phyloP scores from a whole-genome alignment of 179 eudicot genomes.

The Silene vulgaris region DNA sequence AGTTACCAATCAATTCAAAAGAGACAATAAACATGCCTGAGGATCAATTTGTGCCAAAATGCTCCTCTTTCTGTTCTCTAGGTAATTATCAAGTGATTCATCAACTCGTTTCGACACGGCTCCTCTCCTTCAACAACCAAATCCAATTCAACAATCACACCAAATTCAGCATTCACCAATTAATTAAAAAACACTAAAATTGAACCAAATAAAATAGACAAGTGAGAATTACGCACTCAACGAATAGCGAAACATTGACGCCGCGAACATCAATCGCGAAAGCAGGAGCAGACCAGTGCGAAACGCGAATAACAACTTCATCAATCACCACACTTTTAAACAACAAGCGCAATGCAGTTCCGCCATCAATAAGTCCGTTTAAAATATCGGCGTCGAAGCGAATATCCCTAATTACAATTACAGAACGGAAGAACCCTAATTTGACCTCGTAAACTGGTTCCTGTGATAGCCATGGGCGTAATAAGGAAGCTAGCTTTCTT shows the following conservation, averaged over 20 bases:
- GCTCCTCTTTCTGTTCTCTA: slow-evolving; percentile 44
- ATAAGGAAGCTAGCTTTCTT: slow-evolving; percentile 44
- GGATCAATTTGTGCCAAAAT: slow-evolving; percentile 60
- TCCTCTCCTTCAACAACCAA: slow-evolving; percentile 42
- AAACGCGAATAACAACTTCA: slow-evolving; percentile 41
- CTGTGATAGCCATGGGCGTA: slow-evolving; percentile 61
- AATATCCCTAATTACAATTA: slow-evolving; percentile 39
- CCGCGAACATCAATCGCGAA: slow-evolving; percentile 52
- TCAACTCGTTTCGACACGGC: slow-evolving; percentile 22
- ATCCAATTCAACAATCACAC: background rate
- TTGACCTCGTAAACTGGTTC: slow-evolving; percentile 54
- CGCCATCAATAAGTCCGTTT: slow-evolving; percentile 34
- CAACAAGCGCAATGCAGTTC: slow-evolving; percentile 25
- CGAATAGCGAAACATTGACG: slow-evolving; percentile 40
- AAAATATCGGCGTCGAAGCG: slow-evolving; percentile 42
- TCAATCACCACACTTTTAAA: slow-evolving; percentile 49
- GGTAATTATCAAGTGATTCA: slow-evolving; percentile 33
- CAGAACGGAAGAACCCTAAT: slow-evolving; percentile 59
- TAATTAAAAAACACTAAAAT: background rate
- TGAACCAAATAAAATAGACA: background rate
- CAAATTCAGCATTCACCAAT: background rate
- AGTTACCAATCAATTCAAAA: background rate
- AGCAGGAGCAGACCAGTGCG: slow-evolving; percentile 55
- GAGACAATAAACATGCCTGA: slow-evolving; percentile 41
- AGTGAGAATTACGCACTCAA: slow-evolving; percentile 37